These are phyloP conservation scores for Trichoderma sp. DNA, from an alignment of 2,329 filamentous ascomycete genomes.

Conservation along the genomic window DNA sequence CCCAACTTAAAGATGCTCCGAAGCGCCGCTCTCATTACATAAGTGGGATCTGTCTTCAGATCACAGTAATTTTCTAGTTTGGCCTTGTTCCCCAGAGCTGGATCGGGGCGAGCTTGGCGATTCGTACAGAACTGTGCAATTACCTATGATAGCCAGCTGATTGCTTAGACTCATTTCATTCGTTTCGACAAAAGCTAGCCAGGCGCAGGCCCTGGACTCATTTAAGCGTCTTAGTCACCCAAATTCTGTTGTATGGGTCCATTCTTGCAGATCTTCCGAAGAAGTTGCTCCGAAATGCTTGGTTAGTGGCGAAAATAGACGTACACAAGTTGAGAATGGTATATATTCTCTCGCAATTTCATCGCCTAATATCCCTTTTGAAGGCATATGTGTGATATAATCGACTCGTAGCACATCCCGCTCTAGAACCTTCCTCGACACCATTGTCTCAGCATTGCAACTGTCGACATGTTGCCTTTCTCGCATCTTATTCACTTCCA, in stretches of 20 bases:
- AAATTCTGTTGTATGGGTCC: background rate
- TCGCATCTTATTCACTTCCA: background rate
- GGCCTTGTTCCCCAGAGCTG: background rate
- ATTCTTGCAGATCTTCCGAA: background rate
- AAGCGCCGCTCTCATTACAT: background rate
- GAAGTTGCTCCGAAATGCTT: background rate
- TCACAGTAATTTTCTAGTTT: background rate
- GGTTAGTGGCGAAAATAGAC: background rate
- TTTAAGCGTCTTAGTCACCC: background rate
- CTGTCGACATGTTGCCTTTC: background rate
- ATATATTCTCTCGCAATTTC: background rate
- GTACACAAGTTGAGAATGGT: background rate
- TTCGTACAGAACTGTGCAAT: background rate
- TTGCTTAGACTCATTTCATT: background rate
- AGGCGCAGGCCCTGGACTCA: too few species aligned
- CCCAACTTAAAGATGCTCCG: background rate
- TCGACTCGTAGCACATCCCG: background rate
- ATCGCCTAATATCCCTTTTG: background rate
- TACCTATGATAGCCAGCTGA: background rate
- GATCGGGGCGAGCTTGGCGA: background rate
- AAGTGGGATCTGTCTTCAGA: background rate
- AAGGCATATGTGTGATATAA: background rate
- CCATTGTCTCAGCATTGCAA: background rate
- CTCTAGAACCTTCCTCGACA: background rate
- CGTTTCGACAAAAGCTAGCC: too few species aligned